Percentiles rank a stretch among this genome's conserved stretches.
Evolutionary conservation across 2,329 filamentous ascomycete species (phyloP).

Genomic region (Phialophora macrospora): DNA sequence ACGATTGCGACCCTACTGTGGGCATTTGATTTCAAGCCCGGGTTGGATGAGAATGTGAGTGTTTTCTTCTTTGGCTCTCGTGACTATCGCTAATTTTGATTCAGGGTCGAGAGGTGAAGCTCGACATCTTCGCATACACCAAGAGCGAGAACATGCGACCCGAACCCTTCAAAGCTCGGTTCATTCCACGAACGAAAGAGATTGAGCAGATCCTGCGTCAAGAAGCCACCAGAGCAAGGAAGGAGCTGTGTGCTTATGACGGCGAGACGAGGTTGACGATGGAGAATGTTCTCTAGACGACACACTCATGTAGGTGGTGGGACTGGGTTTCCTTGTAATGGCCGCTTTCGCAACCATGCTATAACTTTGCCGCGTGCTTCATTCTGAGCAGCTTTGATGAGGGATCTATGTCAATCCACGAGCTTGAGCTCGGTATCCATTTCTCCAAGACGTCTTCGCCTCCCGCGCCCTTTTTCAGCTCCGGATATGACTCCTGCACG

Average conservation of each 20-base stretch:
- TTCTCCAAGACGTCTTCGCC: constrained; percentile 21
- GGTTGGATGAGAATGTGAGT: constrained; percentile 42
- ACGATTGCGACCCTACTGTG: constrained; percentile 63
- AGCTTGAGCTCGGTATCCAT: constrained; percentile 17
- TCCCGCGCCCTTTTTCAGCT: constrained; percentile 28
- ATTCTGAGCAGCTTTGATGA: constrained; percentile 12
- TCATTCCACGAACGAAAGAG: constrained; percentile 23
- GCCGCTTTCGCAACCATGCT: not conserved
- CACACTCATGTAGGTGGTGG: not conserved
- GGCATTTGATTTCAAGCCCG: constrained; percentile 59
- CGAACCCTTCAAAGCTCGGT: constrained; percentile 29
- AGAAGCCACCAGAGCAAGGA: constrained; percentile 23
- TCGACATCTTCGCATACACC: constrained; percentile 29
- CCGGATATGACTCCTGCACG: constrained; percentile 25
- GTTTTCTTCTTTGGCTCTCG: not conserved
- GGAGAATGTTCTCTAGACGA: constrained; percentile 23
- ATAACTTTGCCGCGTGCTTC: constrained; percentile 14
- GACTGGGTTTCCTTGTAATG: not conserved
- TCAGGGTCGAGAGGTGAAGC: constrained; percentile 27
- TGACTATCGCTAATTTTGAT: too few species aligned
- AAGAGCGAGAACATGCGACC: constrained; percentile 32
- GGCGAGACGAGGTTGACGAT: constrained; percentile 31
- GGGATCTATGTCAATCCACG: constrained; percentile 17
- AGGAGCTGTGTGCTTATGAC: constrained; percentile 27
- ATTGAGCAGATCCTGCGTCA: constrained; percentile 25